phyloP scores from a whole-genome alignment of 169 alveolate genomes.

The Cryptosporidium meleagridis region DNA sequence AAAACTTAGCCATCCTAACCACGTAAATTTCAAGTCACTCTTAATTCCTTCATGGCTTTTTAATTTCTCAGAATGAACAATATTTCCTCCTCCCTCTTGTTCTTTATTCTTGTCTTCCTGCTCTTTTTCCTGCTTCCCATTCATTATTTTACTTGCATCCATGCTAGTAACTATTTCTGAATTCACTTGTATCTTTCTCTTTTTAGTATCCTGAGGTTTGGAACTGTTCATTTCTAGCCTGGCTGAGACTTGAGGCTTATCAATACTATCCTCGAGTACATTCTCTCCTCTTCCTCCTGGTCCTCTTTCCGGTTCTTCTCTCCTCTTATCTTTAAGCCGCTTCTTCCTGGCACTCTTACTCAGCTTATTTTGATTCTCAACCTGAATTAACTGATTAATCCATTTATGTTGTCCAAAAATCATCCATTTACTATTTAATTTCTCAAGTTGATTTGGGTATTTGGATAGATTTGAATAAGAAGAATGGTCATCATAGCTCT shows the following conservation, averaged over 20 bases:
- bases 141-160: not conserved
- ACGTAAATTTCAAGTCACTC: constrained; percentile 5
- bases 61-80: not conserved
- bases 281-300: too few relatives aligned
- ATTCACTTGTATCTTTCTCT: not conserved
- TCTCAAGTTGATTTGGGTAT: not conserved
- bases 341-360: not conserved
- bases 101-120: not conserved
- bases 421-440: constrained; percentile 21
- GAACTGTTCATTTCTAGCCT: too few relatives aligned
- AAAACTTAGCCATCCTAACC: constrained; percentile 67
- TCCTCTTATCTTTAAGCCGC: not conserved
- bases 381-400: not conserved
- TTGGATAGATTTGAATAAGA: constrained; percentile 8
- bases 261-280: too few relatives aligned
- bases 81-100: not conserved
- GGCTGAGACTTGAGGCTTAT: too few relatives aligned
- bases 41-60: not conserved
- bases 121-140: not conserved
- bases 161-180: not conserved
- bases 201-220: not conserved
- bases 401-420: not conserved
- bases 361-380: not conserved
- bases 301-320: not conserved
- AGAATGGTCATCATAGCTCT: not conserved